These are phyloP conservation scores for Basidiobolus heterosporus DNA, from an alignment of 371 early-diverging fungal genomes.

Conservation along the genomic window DNA sequence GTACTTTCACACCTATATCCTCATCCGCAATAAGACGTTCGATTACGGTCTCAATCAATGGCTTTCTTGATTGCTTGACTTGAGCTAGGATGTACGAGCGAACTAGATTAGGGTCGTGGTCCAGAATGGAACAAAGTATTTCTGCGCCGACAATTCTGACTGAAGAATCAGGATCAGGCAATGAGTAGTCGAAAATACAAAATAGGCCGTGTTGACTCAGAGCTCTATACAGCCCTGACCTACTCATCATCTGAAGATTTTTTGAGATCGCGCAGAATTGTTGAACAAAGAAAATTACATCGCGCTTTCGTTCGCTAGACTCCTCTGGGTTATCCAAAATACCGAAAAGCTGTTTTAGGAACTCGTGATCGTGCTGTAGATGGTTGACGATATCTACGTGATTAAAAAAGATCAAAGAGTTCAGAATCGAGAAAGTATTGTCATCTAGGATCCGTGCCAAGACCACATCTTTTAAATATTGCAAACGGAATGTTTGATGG, in stretches of 20 bases:
- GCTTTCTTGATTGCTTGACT: slow-evolving; percentile 19
- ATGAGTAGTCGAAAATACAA: slow-evolving; percentile 41
- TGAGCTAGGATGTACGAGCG: slow-evolving; percentile 52
- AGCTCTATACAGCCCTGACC: slow-evolving; percentile 42
- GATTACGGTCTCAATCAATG: slow-evolving; percentile 41
- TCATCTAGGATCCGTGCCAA: slow-evolving; percentile 59
- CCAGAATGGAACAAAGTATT: slow-evolving; percentile 51
- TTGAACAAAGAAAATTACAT: slow-evolving; percentile 54
- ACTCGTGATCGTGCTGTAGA: slow-evolving; percentile 43
- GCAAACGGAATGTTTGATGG: slow-evolving; percentile 63
- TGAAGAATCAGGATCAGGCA: slow-evolving; percentile 25
- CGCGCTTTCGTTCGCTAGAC: slow-evolving; percentile 25
- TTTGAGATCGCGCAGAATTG: slow-evolving; percentile 59
- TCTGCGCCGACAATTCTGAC: slow-evolving; percentile 45
- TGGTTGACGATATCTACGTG: slow-evolving; percentile 60
- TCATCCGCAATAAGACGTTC: slow-evolving; percentile 32
- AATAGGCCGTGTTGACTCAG: slow-evolving; percentile 62
- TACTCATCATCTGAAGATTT: slow-evolving; percentile 33
- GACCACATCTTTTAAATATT: slow-evolving; percentile 67
- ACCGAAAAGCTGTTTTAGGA: slow-evolving; percentile 44
- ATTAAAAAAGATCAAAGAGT: slow-evolving; percentile 56
- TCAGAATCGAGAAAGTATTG: slow-evolving; percentile 38
- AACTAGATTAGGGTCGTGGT: slow-evolving; percentile 58
- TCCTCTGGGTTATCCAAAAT: slow-evolving; percentile 33
- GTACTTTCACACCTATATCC: slow-evolving; percentile 45